phyloP scores from a whole-genome alignment of 108 stramenopile genomes.

The Nitzschia putrida region DNA sequence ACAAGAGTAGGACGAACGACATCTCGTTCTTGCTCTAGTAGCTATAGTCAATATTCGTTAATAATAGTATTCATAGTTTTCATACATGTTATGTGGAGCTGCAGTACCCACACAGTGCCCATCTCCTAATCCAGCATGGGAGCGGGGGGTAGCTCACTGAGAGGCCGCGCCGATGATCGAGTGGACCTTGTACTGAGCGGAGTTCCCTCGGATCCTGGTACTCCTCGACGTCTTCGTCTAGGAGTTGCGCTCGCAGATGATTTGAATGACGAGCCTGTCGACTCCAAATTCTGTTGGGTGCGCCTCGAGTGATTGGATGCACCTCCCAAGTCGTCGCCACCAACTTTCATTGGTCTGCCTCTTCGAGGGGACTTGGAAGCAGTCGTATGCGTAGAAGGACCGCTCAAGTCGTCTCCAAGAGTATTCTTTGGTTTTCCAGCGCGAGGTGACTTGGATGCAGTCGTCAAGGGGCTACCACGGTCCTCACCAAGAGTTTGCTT shows the following conservation, averaged over 20 bases:
- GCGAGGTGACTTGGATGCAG: constrained; percentile 1
- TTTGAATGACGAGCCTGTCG: not conserved
- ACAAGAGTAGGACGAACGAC: not conserved
- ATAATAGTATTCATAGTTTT: too few species aligned
- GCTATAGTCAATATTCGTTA: too few species aligned
- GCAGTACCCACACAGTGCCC: too few species aligned
- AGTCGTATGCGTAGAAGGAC: not conserved
- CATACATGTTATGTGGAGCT: too few species aligned
- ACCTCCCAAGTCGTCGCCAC: not conserved
- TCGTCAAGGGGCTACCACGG: not conserved
- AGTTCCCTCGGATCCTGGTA: too few species aligned
- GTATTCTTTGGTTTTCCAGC: constrained; percentile 1
- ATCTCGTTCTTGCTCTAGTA: too few species aligned
- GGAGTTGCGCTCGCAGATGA: not conserved
- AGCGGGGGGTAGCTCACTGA: too few species aligned
- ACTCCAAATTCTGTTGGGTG: constrained; percentile 3
- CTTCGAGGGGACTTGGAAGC: not conserved
- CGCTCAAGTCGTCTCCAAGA: not conserved
- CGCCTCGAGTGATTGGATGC: not conserved
- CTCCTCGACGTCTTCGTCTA: too few species aligned
- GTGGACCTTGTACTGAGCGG: too few species aligned
- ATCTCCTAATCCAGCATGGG: too few species aligned
- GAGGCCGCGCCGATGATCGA: too few species aligned
- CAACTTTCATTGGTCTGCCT: not conserved
- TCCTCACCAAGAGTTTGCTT: not conserved